Conservation (phyloP, 2,329 filamentous ascomycete species). For the Clonostachys rosea region DNA sequence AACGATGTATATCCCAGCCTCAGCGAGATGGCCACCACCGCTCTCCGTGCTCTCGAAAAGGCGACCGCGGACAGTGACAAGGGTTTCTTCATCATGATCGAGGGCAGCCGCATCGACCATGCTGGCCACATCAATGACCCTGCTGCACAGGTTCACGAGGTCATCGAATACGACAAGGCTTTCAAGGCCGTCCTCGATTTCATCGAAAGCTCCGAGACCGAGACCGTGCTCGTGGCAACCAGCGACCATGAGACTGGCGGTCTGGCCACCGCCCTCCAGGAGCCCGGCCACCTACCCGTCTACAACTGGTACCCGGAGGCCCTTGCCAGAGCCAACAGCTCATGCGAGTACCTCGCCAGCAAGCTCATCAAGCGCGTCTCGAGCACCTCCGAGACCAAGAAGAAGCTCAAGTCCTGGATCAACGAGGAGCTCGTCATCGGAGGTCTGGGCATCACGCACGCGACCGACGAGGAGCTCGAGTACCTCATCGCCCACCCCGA, state of each 20-base stretch:
- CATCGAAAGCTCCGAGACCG: slow-evolving; percentile 65
- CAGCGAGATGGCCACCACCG: slow-evolving; percentile 84
- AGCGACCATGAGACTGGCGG: slow-evolving; percentile 97
- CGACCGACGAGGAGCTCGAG: slow-evolving; percentile 65
- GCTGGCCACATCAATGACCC: slow-evolving; percentile 85
- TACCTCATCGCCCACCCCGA: slow-evolving; percentile 55
- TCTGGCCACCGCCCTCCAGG: slow-evolving; percentile 71
- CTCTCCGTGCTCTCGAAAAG: slow-evolving; percentile 71
- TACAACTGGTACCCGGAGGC: slow-evolving; percentile 78
- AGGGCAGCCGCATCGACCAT: slow-evolving; percentile 94
- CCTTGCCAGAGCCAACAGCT: slow-evolving; percentile 72
- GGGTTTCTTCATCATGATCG: slow-evolving; percentile 98
- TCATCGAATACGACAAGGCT: slow-evolving; percentile 88
- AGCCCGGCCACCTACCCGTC: slow-evolving; percentile 45
- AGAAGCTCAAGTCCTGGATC: slow-evolving; percentile 58
- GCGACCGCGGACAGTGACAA: slow-evolving; percentile 81
- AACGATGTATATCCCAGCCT: slow-evolving; percentile 81
- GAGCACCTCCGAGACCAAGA: slow-evolving; percentile 10
- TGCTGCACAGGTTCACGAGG: slow-evolving; percentile 81
- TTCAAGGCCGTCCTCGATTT: slow-evolving; percentile 84
- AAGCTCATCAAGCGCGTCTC: slow-evolving; percentile 58
- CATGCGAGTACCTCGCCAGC: slow-evolving; percentile 64
- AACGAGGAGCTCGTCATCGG: slow-evolving; percentile 60
- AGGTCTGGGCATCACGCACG: slow-evolving; percentile 74
- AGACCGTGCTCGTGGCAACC: slow-evolving; percentile 81